Evolutionary conservation across 768 basidiomycete species (phyloP), one percentile per base, ranked within the genome.

Genomic region (Tylopilus sp.): DNA sequence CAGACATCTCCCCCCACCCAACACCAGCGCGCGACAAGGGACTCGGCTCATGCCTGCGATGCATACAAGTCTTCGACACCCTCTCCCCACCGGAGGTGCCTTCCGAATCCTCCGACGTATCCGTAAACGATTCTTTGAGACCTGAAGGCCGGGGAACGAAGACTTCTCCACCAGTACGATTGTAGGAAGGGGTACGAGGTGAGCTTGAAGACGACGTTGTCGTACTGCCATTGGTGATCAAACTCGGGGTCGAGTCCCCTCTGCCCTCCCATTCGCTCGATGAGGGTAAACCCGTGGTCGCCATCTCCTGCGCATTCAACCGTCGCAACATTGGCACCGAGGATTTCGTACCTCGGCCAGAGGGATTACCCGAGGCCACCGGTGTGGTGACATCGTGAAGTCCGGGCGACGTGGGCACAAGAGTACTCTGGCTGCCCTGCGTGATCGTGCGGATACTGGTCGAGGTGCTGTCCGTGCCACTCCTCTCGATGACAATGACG

Each of bases 381-480:
- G 6, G 22, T 1, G 56, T 52, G 16, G 59, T 53, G n/a, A 50
- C 44, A 47, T 63, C 52, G 31, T 45, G 51, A 8, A 44, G 8
- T 9, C 14, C 41, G 3, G 52, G 38, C 10, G 50, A 56, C 16
- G 38, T 5, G 17, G 52, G 57, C 3, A 40, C 37, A 6, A 65
- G 29, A 6, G 64, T 67, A n/a, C 38, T 58, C 48, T 67, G 52
- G 7, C 58, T 66, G 30, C 58, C 57, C 30, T 47, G 55, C 0
- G 54, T 66, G 22, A 66, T 46, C 25, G 64, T 64, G 10, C 51
- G 57, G 11, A 61, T 60, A 14, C 57, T 63, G 4, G 55, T 63
- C 44, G 63, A 55, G 10, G 63, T 53, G 30, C 58, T 59, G 33
- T 66, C 64, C 4, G 57, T 57, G 13, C 56, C 47, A 24, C 45